These are phyloP conservation scores for Backusella mclennaniae DNA, from an alignment of 192 early-diverging fungal genomes.

Conservation along the genomic window DNA sequence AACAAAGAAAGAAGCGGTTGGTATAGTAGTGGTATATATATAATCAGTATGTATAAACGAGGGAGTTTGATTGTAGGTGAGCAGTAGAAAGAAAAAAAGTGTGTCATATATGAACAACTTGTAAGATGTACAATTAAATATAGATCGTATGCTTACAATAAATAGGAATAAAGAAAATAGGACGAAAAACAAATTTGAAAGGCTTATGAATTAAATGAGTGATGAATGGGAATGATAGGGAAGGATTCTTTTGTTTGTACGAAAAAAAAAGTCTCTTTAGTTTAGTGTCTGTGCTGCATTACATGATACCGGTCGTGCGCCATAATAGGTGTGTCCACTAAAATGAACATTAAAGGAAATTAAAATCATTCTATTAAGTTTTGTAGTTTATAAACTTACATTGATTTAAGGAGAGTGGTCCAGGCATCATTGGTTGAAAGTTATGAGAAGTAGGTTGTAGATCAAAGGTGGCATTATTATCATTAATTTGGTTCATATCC, in stretches of 20 bases:
- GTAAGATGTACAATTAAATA: neutral
- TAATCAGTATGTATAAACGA: neutral
- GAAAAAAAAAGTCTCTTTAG: neutral
- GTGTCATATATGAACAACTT: constrained; percentile 4
- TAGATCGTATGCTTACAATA: constrained; percentile 4
- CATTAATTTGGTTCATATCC: neutral
- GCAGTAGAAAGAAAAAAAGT: neutral
- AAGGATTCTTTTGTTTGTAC: constrained; percentile 4
- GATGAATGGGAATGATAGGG: neutral
- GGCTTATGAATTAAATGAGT: constrained; percentile 1
- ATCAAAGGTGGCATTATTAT: neutral
- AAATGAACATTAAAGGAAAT: constrained; percentile 1
- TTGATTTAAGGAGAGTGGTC: neutral
- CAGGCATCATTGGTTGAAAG: constrained; percentile 3
- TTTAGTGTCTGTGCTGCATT: constrained; percentile 6
- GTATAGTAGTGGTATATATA: neutral
- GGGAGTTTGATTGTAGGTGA: neutral
- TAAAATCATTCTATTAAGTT: neutral
- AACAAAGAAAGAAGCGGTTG: neutral
- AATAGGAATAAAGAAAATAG: neutral
- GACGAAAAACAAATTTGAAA: neutral
- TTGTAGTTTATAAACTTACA: constrained; percentile 7
- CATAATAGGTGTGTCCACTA: neutral
- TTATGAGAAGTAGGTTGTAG: neutral
- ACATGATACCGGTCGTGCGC: constrained; percentile 3